Evolutionary conservation across 2,329 filamentous ascomycete species (phyloP), one percentile per base, ranked within the genome.

Genomic region (Fusarium mexicanum): DNA sequence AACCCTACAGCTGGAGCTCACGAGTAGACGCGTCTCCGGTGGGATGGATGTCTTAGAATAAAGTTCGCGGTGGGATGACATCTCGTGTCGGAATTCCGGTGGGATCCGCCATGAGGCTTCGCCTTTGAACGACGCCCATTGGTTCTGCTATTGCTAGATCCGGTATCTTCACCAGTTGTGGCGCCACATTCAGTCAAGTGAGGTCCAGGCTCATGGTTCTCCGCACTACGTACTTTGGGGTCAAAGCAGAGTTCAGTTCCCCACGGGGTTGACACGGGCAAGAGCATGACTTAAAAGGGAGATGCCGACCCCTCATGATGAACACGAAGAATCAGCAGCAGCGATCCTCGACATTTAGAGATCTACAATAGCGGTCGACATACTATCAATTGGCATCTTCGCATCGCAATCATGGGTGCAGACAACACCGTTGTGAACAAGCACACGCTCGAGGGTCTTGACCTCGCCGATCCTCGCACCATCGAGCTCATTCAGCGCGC

Each of bases 401-500:
- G 8, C 7, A 3, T 17, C 31, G 14, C 24, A 29, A 10, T 2
- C 51, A 55, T 55, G 51, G 51, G 14, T n/a, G 4, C 6, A 3
- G 51, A 55, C 35, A 29, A 41, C 35, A 18, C 14, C 8, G 51
- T 55, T 0, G 24, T 41, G 20, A 40, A 40, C 20, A 40, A 55
- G 35, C 51, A 55, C 8, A 41, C 51, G 51, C 51, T 55, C 0
- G 51, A 55, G 24, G 51, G 51, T 17, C 35, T 41, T 29, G 35
- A 55, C 8, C 24, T 55, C 8, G 24, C 24, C 20, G 51, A 55
- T 2, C 51, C 51, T 55, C 51, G 2, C 3, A 55, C 51, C 18
- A 41, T 55, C 10, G 65, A 74, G 13, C 69, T 75, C 18, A 73
- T 74, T 37, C 64, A 53, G 2, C 64, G 62, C 4, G 73, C 73